Conservation (phyloP, 192 early-diverging fungal genomes). For the Polychytrium aggregatum region DNA sequence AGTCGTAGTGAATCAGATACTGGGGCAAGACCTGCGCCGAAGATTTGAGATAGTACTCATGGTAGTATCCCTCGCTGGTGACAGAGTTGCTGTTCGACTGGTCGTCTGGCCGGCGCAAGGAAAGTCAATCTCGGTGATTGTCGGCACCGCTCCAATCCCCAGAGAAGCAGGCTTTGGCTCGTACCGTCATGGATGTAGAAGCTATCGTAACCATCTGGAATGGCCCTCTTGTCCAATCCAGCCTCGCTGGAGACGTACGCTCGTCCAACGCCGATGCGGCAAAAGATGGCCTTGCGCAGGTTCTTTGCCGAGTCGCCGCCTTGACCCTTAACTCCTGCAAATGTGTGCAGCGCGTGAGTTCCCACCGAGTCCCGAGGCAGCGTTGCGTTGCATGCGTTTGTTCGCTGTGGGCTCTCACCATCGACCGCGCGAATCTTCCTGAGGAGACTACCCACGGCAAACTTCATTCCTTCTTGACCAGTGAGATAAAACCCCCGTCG, state of each 20-base stretch:
- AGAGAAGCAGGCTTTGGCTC: no score
- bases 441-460: slow-evolving; percentile 23
- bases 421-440: no score
- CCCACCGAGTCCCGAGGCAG: neutral
- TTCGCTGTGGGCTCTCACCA: neutral
- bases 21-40: slow-evolving; percentile 38
- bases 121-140: no score
- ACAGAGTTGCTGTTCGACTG: no score
- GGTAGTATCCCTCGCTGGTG: no score
- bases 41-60: slow-evolving; percentile 41
- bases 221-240: slow-evolving; percentile 9
- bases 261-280: slow-evolving; percentile 35
- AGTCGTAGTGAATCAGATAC: slow-evolving; percentile 47
- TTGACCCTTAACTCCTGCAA: no score
- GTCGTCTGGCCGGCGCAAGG: no score
- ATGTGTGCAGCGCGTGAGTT: no score
- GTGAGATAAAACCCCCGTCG: slow-evolving; percentile 37
- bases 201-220: slow-evolving; percentile 50
- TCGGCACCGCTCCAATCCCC: slow-evolving; percentile 1
- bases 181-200: slow-evolving; percentile 40
- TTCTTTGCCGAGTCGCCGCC: slow-evolving; percentile 1
- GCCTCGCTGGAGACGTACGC: slow-evolving; percentile 25
- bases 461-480: slow-evolving; percentile 22
- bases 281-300: slow-evolving; percentile 32
- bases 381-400: neutral